Base-by-base conservation (phyloP, 2,329 filamentous ascomycete genomes). In the Neospermospora avenae region DNA sequence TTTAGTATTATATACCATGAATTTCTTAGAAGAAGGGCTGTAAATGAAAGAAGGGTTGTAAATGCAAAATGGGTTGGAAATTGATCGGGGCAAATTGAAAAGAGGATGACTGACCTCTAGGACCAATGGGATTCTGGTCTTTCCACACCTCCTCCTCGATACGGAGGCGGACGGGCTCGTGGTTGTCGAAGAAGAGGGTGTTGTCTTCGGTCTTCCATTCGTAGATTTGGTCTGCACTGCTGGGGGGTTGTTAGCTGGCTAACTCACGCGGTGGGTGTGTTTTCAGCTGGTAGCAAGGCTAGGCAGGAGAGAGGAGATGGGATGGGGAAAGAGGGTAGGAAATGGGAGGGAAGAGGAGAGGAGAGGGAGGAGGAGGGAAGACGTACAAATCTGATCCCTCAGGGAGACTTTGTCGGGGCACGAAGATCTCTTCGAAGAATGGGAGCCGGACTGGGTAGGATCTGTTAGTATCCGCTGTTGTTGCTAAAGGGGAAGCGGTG, bases 351-450 rank as follows among this genome's bases (percentile, higher is more conserved):
- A 4, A 44, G 54, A 64, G 57, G 66, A 4, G 35, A 45, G 10
- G 48, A 25, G 41, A 37, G 13, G 18, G 10, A 22, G 2, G 45
- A 34, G n/a, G n/a, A 3, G 24, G 3, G 49, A n/a, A 34, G 25
- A 77, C 86, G 76, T 76, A 92, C 88, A 90, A 96, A 72, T 84
- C 82, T 25, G 87, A 85, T n/a, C 85, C 86, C 28, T 89, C 84
- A 41, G 92, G 89, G 3, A 96, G 80, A 11, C 28, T 65, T 90
- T 85, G 58, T 86, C 82, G 37, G 0, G 84, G 91, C 64, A 98
- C 85, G 61, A 91, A 88, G 34, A 99, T 91, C 65, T 98, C 93
- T 68, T 93, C 90, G 68, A 97, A 99, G 74, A 99, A 99, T 64
- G 96, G 91, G 3, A 93, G 88, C 52, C 87, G 86, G 61, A 98